Evolutionary conservation across 2,329 filamentous ascomycete genomes (phyloP).

Genomic region (Ophiostoma populinum): DNA sequence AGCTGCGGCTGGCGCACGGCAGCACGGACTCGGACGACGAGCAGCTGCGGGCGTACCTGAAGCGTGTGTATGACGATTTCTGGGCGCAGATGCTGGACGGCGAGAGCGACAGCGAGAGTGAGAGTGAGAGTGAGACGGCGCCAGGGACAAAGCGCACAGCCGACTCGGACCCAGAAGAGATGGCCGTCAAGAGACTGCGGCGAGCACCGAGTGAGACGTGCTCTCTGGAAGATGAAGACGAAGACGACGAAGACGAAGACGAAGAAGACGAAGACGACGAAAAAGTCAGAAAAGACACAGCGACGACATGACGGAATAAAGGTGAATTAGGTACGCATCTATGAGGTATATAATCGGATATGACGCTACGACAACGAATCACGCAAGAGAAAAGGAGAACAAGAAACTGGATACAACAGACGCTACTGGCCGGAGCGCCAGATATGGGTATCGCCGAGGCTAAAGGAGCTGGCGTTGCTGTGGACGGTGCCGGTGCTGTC

Average conservation of each 20-base stretch:
- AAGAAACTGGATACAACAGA: not conserved
- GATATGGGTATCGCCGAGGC: conserved; percentile 32
- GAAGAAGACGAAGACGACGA: not conserved
- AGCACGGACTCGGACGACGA: conserved; percentile 49
- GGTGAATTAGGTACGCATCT: not conserved
- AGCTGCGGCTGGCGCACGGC: conserved; percentile 27
- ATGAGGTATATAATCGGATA: conserved; percentile 3
- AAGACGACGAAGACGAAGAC: not conserved
- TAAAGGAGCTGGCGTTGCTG: conserved; percentile 26
- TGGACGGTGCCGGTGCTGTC: conserved; percentile 13
- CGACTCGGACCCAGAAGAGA: too few relatives aligned
- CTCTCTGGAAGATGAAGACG: not conserved
- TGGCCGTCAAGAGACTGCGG: too few relatives aligned
- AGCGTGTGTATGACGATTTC: conserved; percentile 58
- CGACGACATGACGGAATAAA: not conserved
- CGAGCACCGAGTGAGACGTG: too few relatives aligned
- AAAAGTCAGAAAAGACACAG: not conserved
- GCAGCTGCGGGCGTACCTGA: conserved; percentile 45
- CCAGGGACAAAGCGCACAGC: too few relatives aligned
- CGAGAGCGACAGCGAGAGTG: not conserved
- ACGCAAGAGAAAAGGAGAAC: not conserved
- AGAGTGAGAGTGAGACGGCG: not conserved
- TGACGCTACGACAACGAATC: not conserved
- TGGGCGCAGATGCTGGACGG: conserved; percentile 42
- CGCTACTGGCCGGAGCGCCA: conserved; percentile 23